A percentile compares a stretch with the other conserved stretches of the same genome.
Evolutionary conservation across 108 stramenopile genomes (phyloP).

Genomic region (Cyclotella distinguenda): DNA sequence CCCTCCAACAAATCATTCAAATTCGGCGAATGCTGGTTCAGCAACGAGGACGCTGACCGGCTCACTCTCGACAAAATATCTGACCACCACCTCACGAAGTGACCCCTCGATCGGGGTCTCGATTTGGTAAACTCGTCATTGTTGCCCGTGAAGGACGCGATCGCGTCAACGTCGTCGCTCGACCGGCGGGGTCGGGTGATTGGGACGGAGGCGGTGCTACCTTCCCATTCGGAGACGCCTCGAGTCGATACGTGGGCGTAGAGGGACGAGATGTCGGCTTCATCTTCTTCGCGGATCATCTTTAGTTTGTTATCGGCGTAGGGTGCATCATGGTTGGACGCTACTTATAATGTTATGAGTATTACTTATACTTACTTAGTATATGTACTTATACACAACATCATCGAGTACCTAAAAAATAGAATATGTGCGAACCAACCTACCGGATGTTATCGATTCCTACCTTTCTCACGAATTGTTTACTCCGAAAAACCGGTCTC

Average conservation of each 20-base stretch:
- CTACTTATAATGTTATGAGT: too few relatives aligned
- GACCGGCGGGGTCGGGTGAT: not conserved
- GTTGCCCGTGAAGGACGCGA: not conserved
- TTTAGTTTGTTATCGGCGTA: not conserved
- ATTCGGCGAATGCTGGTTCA: constrained; percentile 46
- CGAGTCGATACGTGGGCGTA: too few relatives aligned
- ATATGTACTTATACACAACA: too few relatives aligned
- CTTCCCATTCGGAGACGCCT: not conserved
- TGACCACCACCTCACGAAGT: constrained; percentile 21
- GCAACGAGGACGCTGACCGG: constrained; percentile 37
- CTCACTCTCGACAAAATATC: constrained; percentile 29
- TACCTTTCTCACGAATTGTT: too few relatives aligned
- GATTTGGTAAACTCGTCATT: not conserved
- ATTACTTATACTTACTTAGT: too few relatives aligned
- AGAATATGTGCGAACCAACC: too few relatives aligned
- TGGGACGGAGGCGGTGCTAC: not conserved
- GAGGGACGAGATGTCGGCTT: not conserved
- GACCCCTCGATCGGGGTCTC: not conserved
- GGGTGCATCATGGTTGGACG: too few relatives aligned
- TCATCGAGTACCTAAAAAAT: too few relatives aligned
- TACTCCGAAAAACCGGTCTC: too few relatives aligned
- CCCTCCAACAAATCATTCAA: constrained; percentile 37
- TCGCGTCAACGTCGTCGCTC: not conserved
- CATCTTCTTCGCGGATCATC: not conserved
- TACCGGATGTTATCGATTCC: too few relatives aligned